These are phyloP conservation scores for Neurospora tetrasperma DNA, from an alignment of 495 filamentous ascomycete species.

Conservation along the genomic window DNA sequence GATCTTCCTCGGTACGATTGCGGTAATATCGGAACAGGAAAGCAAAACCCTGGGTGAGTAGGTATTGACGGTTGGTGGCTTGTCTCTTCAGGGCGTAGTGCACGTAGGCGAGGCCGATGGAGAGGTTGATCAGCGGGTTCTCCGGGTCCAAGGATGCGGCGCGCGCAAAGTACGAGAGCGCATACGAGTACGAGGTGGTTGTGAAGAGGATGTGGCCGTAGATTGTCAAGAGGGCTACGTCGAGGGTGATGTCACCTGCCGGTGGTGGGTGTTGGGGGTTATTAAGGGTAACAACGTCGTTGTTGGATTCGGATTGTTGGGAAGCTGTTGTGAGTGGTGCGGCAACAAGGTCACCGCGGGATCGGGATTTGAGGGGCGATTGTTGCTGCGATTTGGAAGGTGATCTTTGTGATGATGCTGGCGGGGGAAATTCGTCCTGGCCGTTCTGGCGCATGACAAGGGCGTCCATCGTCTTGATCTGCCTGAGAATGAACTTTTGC, in stretches of 20 bases:
- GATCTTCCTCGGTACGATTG: constrained; percentile 27
- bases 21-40: constrained; percentile 74
- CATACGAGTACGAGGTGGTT: constrained; percentile 66
- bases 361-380: neutral
- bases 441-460: constrained; percentile 13
- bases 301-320: constrained; percentile 2
- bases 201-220: constrained; percentile 82
- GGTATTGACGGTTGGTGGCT: constrained; percentile 77
- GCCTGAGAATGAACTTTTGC: constrained; percentile 82
- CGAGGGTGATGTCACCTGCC: constrained; percentile 26
- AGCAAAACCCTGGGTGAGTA: constrained; percentile 70
- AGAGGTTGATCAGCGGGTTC: constrained; percentile 68
- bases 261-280: constrained; percentile 17
- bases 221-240: constrained; percentile 64
- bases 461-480: constrained; percentile 81
- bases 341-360: neutral
- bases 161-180: constrained; percentile 82
- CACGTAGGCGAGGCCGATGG: constrained; percentile 63
- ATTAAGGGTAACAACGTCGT: neutral
- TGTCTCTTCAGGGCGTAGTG: constrained; percentile 82
- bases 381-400: neutral
- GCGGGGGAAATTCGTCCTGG: neutral
- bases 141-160: constrained; percentile 68
- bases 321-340: neutral
- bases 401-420: neutral